Base-by-base conservation (phyloP, 495 filamentous ascomycete genomes). In the Xylaria longipes region DNA sequence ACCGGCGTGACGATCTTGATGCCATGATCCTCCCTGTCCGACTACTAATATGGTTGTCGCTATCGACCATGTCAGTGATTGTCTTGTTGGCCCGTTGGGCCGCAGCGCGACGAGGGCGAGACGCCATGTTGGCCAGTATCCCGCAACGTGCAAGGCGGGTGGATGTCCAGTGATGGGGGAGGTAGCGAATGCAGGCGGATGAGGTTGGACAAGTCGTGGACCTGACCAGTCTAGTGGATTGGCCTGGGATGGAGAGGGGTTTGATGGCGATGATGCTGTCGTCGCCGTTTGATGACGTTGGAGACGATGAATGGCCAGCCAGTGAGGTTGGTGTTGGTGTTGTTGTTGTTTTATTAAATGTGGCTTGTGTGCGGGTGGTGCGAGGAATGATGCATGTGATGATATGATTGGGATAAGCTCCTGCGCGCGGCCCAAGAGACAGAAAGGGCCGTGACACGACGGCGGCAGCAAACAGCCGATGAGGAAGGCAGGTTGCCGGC, bases 61-160 rank as follows among this genome's bases (percentile, higher is more conserved):
- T 84, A 69, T 84, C 82, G 73, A 82, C 82, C 74, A 86, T 79
- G 80, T 86, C 82, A 84, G 84, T 85, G 60, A 86, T 86, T 71
- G 81, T 81, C n/a, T 72, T 78, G 37, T 77, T 84, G 68, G 84
- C 84, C 76, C 82, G 81, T 77, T 85, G 83, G 74, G 84, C 84
- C 29, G 84, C 82, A 61, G 81, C 83, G 75, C 83, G 84, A 71
- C 81, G 81, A 45, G 80, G 83, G 60, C 78, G 83, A 31, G 82
- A 80, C 52, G 78, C 78, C 80, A 84, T 86, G 67, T 69, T 76
- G 62, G 79, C 64, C 8, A 66, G 60, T 48, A 65, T 63, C 35
- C 11, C 64, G 65, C 45, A 39, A 52, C 15, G 67, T 56, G 31
- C 31, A 33, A 65, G 31, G 35, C 31, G 33, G 33, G 33, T 41